Evolutionary conservation across 176 grass and related monocot species (phyloP), one percentile per base, ranked within the genome.

Genomic region (Eragrostis curvula): DNA sequence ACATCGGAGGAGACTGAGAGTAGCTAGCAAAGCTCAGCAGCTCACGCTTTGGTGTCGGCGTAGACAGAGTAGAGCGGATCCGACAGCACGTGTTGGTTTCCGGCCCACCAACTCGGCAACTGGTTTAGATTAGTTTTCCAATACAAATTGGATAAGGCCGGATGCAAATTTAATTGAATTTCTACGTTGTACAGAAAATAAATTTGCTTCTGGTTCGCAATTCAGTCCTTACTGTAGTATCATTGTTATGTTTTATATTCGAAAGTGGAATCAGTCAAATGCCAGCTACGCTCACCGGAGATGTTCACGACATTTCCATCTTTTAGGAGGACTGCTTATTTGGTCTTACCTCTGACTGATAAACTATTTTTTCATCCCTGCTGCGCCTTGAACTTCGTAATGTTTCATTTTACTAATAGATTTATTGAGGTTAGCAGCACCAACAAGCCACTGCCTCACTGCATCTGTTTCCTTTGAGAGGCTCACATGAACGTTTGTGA

Each of bases 61-160:
- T 97, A 97, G 77, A 97, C 88, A 15, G 88, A 90, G 71, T 97
- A 97, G 88, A 97, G 84, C 20, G 94, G 94, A 85, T 97, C 2
- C 32, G 32, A 36, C 32, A 4, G 32, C 32, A 36, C 32, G 32
- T n/a, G n/a, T n/a, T n/a, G n/a, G n/a, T n/a, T n/a, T n/a, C n/a
- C n/a, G n/a, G n/a, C n/a, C n/a, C n/a, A n/a, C n/a, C n/a, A n/a
- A n/a, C n/a, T n/a, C n/a, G n/a, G n/a, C n/a, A n/a, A n/a, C n/a
- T n/a, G 43, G 27, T n/a, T 42, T 36, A 11, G 0, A 28, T 9
- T 28, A 1, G 23, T 13, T 28, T 25, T 29, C 12, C 23, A 55
- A 18, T 55, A 55, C 6, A 18, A 65, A 39, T 9, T 68, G 32
- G 32, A n/a, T n/a, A n/a, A n/a, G n/a, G n/a, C n/a, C n/a, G 32